phyloP scores from a whole-genome alignment of 2,329 filamentous ascomycete genomes.

The Kalaharituber pfeilii region DNA sequence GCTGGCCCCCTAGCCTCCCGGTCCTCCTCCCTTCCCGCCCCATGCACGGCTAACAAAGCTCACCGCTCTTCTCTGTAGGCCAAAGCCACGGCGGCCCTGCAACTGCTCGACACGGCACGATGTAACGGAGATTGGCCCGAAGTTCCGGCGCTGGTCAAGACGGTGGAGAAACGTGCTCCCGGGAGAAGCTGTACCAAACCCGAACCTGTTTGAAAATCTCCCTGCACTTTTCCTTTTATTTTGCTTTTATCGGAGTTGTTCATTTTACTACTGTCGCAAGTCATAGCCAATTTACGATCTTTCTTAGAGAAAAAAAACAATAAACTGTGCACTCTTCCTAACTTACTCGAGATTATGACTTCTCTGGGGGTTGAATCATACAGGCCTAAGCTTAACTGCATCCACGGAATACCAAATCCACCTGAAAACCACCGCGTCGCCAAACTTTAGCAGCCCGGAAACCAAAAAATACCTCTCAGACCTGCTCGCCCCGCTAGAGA shows the following conservation, averaged over 20 bases:
- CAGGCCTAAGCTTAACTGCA: slow-evolving; percentile 15
- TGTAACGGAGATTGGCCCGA: slow-evolving; percentile 77
- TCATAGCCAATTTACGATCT: neutral
- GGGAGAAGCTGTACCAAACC: slow-evolving; percentile 55
- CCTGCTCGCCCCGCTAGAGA: slow-evolving; percentile 9
- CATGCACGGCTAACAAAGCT: neutral
- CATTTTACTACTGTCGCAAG: neutral
- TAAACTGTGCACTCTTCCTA: slow-evolving; percentile 4
- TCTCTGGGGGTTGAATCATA: neutral
- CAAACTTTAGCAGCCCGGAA: slow-evolving; percentile 1
- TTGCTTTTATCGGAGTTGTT: neutral
- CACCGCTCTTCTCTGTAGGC: slow-evolving; percentile 32
- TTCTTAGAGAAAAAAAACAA: too few relatives aligned
- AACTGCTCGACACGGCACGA: slow-evolving; percentile 66
- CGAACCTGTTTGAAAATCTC: too few relatives aligned
- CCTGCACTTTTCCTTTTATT: slow-evolving; percentile 13
- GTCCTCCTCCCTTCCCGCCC: neutral
- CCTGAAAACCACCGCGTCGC: slow-evolving; percentile 7
- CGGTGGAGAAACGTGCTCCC: slow-evolving; percentile 85
- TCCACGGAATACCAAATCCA: slow-evolving; percentile 14
- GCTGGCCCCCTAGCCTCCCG: neutral
- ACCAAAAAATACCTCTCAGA: slow-evolving; percentile 4
- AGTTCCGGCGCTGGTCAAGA: slow-evolving; percentile 75
- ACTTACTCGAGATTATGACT: neutral
- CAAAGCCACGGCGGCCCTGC: slow-evolving; percentile 70